Conservation (phyloP, 2,329 filamentous ascomycete genomes). For the Ophiocordyceps camponoti-saundersi region DNA sequence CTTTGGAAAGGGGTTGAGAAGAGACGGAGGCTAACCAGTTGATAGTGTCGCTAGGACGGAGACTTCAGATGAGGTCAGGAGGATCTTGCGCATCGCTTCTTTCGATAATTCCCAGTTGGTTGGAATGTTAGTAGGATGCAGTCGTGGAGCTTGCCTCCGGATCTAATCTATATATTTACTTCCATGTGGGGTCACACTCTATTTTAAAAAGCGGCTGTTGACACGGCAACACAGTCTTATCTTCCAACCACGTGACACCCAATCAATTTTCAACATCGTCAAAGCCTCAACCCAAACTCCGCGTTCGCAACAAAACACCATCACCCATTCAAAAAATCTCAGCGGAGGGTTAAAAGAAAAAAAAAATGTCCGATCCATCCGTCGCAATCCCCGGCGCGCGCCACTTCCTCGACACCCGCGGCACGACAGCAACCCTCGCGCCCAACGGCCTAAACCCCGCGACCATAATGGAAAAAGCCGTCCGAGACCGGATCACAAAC, state of each 20-base stretch:
- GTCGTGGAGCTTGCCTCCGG: not conserved
- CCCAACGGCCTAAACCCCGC: slow-evolving; percentile 83
- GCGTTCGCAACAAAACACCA: not conserved
- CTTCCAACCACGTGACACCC: not conserved
- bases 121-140: not conserved
- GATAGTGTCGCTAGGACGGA: slow-evolving; percentile 47
- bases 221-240: not conserved
- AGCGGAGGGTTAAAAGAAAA: not conserved
- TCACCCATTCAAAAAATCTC: not conserved
- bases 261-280: not conserved
- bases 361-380: slow-evolving; percentile 19
- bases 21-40: slow-evolving; percentile 33
- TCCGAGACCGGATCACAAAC: slow-evolving; percentile 88
- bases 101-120: not conserved
- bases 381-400: slow-evolving; percentile 64
- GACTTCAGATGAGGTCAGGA: slow-evolving; percentile 55
- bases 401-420: slow-evolving; percentile 78
- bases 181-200: not conserved
- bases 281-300: not conserved
- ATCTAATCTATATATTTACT: not conserved
- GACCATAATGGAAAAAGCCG: slow-evolving; percentile 89
- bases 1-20: too few species aligned
- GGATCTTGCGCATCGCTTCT: slow-evolving; percentile 22
- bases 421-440: slow-evolving; percentile 57
- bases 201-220: not conserved